Evolutionary conservation across 140 eudicot genomes (phyloP).

Genomic region (Senecio squalidus): DNA sequence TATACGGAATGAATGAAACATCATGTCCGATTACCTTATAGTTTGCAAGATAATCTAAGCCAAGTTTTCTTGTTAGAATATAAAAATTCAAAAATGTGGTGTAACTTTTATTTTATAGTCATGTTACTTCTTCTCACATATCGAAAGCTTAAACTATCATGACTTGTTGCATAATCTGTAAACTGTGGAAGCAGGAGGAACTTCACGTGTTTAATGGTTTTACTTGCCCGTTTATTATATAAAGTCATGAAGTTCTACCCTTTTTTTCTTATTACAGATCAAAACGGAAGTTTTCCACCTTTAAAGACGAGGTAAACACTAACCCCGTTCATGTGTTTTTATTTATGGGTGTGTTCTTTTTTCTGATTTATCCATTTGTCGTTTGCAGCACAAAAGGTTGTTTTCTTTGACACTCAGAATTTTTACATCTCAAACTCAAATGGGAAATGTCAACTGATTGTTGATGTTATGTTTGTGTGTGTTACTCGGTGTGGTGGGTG

Average conservation of each 20-base stretch:
- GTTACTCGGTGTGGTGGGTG: slow-evolving; percentile 13
- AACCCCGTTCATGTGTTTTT: background rate
- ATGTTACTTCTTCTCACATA: background rate
- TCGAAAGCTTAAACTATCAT: background rate
- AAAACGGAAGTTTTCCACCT: slow-evolving; percentile 68
- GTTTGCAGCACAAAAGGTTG: slow-evolving; percentile 70
- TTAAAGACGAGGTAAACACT: slow-evolving; percentile 48
- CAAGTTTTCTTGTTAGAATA: too few relatives aligned
- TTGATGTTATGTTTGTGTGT: slow-evolving; percentile 10
- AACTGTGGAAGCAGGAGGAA: slow-evolving; percentile 8
- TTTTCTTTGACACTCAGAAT: slow-evolving; percentile 18
- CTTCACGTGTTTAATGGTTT: background rate
- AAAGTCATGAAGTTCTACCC: background rate
- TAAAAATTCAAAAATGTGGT: too few relatives aligned
- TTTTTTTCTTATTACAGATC: slow-evolving; percentile 44
- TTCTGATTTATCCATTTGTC: slow-evolving; percentile 23
- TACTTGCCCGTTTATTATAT: background rate
- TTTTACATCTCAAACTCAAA: background rate
- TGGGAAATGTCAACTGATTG: slow-evolving; percentile 3
- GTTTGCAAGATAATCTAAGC: too few relatives aligned
- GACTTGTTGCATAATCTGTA: background rate
- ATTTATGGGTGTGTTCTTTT: background rate
- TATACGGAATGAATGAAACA: slow-evolving; percentile 64
- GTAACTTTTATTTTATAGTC: too few relatives aligned
- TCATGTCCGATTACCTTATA: too few relatives aligned